These are phyloP conservation scores for Vaccinium myrtillus DNA, from an alignment of 148 eudicot genomes.

Conservation along the genomic window DNA sequence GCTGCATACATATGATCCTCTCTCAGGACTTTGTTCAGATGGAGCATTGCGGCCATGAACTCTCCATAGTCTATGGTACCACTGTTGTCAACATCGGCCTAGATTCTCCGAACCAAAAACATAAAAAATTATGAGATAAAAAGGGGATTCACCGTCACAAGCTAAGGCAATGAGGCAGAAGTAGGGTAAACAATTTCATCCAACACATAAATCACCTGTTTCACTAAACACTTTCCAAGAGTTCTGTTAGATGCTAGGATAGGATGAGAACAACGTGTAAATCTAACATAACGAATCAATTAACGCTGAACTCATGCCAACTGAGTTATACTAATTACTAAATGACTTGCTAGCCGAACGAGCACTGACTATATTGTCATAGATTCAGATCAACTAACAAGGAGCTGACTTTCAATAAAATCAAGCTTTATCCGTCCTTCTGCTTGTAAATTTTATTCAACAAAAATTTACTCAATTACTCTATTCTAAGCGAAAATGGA, in stretches of 20 bases:
- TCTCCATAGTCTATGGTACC: constrained; percentile 68
- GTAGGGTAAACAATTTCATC: not conserved
- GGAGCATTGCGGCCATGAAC: constrained; percentile 60
- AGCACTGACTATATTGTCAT: not conserved
- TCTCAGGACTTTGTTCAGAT: constrained; percentile 50
- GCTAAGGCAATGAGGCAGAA: not conserved
- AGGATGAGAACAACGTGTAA: not conserved
- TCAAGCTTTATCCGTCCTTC: not conserved
- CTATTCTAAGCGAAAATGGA: not conserved
- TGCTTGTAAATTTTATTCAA: not conserved
- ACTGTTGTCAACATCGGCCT: constrained; percentile 69
- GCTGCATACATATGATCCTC: constrained; percentile 66
- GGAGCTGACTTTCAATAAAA: not conserved
- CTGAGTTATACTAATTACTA: not conserved
- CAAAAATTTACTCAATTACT: not conserved
- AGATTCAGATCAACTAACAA: not conserved
- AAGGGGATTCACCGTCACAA: not conserved
- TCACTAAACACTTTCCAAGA: not conserved
- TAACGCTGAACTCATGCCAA: constrained; percentile 1
- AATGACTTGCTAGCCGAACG: constrained; percentile 4
- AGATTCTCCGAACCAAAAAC: constrained; percentile 12
- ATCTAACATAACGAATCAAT: not conserved
- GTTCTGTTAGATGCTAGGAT: not conserved
- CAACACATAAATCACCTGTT: not conserved
- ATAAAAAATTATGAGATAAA: not conserved